These are phyloP conservation scores for Gnomoniopsis sp. DNA, from an alignment of 2,329 filamentous ascomycete genomes.

Conservation along the genomic window DNA sequence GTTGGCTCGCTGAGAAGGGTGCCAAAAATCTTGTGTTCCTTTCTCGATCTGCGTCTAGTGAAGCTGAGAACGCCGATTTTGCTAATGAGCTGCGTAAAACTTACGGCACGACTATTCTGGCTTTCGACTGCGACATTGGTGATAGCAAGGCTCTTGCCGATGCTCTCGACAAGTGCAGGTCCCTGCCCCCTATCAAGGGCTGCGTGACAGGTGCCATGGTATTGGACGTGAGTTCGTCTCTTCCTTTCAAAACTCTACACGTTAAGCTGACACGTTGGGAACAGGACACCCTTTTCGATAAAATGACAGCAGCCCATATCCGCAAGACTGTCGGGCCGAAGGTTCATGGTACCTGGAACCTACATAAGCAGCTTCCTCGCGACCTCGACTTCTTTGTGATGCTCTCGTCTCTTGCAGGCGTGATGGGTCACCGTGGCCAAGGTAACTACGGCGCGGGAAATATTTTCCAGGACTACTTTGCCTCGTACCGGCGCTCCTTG, in stretches of 20 bases:
- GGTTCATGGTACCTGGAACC: constrained; percentile 14
- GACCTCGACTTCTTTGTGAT: constrained; percentile 16
- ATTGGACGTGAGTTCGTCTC: constrained; percentile 13
- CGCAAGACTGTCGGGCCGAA: constrained; percentile 9
- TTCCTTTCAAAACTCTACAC: background rate
- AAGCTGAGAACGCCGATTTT: constrained; percentile 18
- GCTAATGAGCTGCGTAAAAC: constrained; percentile 21
- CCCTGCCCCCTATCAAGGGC: constrained; percentile 31
- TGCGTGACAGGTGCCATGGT: constrained; percentile 42
- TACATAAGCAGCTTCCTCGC: constrained; percentile 5
- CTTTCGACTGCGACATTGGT: constrained; percentile 27
- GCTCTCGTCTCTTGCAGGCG: constrained; percentile 12
- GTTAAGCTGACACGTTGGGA: background rate
- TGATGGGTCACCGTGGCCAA: constrained; percentile 12
- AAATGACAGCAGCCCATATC: constrained; percentile 10
- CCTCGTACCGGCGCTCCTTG: constrained; percentile 18
- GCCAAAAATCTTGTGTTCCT: constrained; percentile 29
- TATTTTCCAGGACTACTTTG: constrained; percentile 32
- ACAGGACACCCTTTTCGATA: constrained; percentile 14
- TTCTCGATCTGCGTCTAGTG: constrained; percentile 24
- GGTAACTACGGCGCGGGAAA: constrained; percentile 26
- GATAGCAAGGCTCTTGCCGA: constrained; percentile 19
- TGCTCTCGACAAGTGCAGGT: constrained; percentile 1
- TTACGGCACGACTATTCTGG: constrained; percentile 22
- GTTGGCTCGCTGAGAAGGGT: constrained; percentile 29